Evolutionary conservation across 192 early-diverging fungal species (phyloP).

Genomic region (Rhizoclosmatium sp.): DNA sequence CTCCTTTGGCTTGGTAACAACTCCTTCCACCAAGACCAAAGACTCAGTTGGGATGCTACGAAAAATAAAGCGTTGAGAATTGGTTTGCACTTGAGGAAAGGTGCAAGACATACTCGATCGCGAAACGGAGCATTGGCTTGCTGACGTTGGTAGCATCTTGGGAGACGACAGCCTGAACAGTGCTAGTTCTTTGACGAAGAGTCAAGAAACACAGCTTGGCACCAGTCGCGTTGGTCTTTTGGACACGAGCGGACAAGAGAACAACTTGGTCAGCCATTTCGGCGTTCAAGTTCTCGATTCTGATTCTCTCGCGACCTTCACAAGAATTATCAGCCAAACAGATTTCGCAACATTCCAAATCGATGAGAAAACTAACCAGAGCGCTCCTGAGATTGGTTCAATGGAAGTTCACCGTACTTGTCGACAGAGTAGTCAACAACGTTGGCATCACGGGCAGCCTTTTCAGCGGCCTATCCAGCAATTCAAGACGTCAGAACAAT

Average conservation of each 20-base stretch:
- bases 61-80: neutral
- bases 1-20: slow-evolving; percentile 78
- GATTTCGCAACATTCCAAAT: slow-evolving; percentile 21
- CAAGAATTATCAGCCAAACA: neutral
- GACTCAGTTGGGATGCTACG: slow-evolving; percentile 84
- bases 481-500: neutral
- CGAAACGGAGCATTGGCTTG: slow-evolving; percentile 97
- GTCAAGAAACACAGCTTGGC: slow-evolving; percentile 91
- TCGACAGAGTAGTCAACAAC: slow-evolving; percentile 78
- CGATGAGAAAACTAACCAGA: slow-evolving; percentile 53
- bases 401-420: slow-evolving; percentile 84
- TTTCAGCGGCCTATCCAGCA: slow-evolving; percentile 68
- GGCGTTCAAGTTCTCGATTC: slow-evolving; percentile 69
- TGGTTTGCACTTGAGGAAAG: neutral
- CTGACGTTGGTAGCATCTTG: slow-evolving; percentile 78
- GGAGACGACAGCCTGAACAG: slow-evolving; percentile 88
- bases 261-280: slow-evolving; percentile 77
- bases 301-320: slow-evolving; percentile 67
- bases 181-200: slow-evolving; percentile 84
- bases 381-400: slow-evolving; percentile 87
- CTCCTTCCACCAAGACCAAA: slow-evolving; percentile 86
- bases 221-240: slow-evolving; percentile 84
- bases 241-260: slow-evolving; percentile 88
- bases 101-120: slow-evolving; percentile 55
- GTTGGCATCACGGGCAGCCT: slow-evolving; percentile 68